These are phyloP conservation scores for Platanthera zijinensis DNA, from an alignment of 106 monocot genomes.

Conservation along the genomic window DNA sequence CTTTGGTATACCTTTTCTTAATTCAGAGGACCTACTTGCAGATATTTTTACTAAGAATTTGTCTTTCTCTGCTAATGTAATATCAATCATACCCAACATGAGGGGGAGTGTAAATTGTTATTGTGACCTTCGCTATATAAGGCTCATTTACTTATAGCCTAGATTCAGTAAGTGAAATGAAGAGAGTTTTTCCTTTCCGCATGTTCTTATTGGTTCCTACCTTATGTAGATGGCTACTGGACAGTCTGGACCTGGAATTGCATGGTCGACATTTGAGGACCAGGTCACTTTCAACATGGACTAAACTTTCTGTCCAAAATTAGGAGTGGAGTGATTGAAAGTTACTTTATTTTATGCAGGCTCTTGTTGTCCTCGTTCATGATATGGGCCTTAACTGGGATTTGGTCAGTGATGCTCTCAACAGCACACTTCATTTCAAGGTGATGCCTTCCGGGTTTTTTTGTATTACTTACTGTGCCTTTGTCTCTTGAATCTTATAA, in stretches of 20 bases:
- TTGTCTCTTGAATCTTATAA: background rate
- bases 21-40: too few relatives aligned
- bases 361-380: slow-evolving; percentile 98
- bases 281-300: slow-evolving; percentile 48
- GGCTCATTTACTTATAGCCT: too few relatives aligned
- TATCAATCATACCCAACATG: too few relatives aligned
- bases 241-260: slow-evolving; percentile 61
- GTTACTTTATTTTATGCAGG: slow-evolving; percentile 32
- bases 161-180: too few relatives aligned
- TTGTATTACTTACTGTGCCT: background rate
- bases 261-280: slow-evolving; percentile 90
- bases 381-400: slow-evolving; percentile 99
- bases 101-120: too few relatives aligned
- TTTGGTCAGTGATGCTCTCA: slow-evolving; percentile 93
- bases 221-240: slow-evolving; percentile 47
- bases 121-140: too few relatives aligned
- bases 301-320: background rate
- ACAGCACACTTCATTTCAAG: slow-evolving; percentile 85
- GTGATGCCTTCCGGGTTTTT: slow-evolving; percentile 22
- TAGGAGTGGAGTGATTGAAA: background rate
- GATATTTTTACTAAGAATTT: too few relatives aligned
- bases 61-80: too few relatives aligned
- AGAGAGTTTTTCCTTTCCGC: too few relatives aligned
- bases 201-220: background rate
- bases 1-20: too few relatives aligned